Percentiles rank a stretch among this genome's conserved stretches.
Conservation (phyloP, 192 early-diverging fungal species). For the Coemansia erecta region DNA sequence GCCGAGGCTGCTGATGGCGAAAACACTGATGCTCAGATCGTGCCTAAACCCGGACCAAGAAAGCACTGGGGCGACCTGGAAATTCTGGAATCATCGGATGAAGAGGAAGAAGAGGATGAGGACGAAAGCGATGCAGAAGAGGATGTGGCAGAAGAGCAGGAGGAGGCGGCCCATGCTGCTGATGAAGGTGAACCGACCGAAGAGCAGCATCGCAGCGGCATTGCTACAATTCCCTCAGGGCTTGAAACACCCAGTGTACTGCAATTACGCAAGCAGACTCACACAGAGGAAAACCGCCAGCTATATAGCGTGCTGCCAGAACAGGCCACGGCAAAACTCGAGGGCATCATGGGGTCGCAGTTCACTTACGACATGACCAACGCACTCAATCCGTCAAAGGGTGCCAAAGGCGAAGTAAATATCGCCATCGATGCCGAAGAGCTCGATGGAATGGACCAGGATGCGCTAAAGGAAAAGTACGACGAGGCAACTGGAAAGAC, state of each 20-base stretch:
- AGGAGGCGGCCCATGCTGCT: conserved; percentile 62
- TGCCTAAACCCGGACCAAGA: conserved; percentile 9
- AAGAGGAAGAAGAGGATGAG: conserved; percentile 74
- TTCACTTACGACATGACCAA: conserved; percentile 81
- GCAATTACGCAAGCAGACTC: conserved; percentile 79
- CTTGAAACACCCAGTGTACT: conserved; percentile 88
- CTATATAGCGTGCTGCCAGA: conserved; percentile 87
- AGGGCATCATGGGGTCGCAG: conserved; percentile 92
- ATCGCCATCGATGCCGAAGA: conserved; percentile 89
- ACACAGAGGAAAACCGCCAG: conserved; percentile 29
- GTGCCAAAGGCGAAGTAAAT: conserved; percentile 67
- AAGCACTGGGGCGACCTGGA: conserved; percentile 92
- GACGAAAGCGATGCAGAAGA: conserved; percentile 46
- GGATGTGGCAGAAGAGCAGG: conserved; percentile 47
- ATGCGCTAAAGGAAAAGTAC: conserved; percentile 73
- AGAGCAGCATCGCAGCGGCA: conserved; percentile 63
- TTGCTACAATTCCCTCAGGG: conserved; percentile 58
- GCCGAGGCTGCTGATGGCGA: conserved; percentile 53
- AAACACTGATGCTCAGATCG: background rate
- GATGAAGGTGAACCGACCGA: conserved; percentile 31
- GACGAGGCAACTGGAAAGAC: conserved; percentile 73
- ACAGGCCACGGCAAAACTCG: conserved; percentile 62
- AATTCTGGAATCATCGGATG: conserved; percentile 58
- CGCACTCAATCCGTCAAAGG: conserved; percentile 52
- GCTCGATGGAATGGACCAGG: conserved; percentile 75